Conservation (phyloP, 768 basidiomycete species). For the Gloeophyllum trabeum region DNA sequence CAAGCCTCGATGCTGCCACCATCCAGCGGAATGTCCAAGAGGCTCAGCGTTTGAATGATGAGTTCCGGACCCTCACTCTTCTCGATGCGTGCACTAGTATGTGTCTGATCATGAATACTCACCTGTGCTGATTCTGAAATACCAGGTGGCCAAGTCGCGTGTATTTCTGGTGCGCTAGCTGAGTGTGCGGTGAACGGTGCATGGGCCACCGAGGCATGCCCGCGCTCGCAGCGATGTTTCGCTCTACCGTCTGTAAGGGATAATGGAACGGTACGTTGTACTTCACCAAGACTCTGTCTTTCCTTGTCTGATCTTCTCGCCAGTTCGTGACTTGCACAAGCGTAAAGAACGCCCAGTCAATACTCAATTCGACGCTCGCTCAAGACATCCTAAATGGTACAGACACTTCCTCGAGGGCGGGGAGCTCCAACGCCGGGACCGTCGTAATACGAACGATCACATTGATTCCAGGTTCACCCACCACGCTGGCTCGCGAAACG, state of each 20-base stretch:
- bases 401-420: neutral
- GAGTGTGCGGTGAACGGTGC: conserved; percentile 24
- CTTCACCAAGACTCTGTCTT: neutral
- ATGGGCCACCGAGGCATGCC: conserved; percentile 30
- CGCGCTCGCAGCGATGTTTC: conserved; percentile 30
- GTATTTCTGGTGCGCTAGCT: conserved; percentile 27
- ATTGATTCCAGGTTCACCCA: neutral
- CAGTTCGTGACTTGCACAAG: conserved; percentile 44
- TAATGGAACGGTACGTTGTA: conserved; percentile 33
- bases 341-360: conserved; percentile 29
- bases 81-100: conserved; percentile 35
- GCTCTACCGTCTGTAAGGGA: conserved; percentile 33
- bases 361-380: conserved; percentile 36
- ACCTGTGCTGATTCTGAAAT: too few relatives aligned
- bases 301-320: neutral
- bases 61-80: conserved; percentile 27
- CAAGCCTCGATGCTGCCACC: conserved; percentile 27
- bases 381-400: conserved; percentile 24
- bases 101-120: too few relatives aligned
- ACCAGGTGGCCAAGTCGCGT: conserved; percentile 33
- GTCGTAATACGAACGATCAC: neutral
- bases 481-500: neutral
- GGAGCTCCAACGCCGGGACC: neutral
- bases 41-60: conserved; percentile 39
- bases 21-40: conserved; percentile 35